Evolutionary conservation across 83 land plant species (phyloP), one percentile per base, ranked within the genome.

Genomic region (Diphasiastrum complanatum): DNA sequence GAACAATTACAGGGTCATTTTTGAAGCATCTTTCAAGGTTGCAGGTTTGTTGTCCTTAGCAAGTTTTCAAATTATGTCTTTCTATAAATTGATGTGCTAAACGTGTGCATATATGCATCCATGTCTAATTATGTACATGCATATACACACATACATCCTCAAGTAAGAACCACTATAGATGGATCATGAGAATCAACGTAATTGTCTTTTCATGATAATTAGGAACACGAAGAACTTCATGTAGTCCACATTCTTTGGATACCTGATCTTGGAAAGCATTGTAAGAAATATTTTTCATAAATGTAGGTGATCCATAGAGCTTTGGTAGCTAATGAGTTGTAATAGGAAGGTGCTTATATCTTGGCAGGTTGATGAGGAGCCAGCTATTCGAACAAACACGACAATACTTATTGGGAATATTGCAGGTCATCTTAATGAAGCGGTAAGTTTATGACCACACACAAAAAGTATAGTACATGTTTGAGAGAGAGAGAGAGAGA

Each of bases 361-460:
- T 49, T 11, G 10, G 26, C 73, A 91, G 99, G 99, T 95, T 51
- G 99, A 95, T 75, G 99, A 95, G 64, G 99, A 95, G 45, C 99
- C 99, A 45, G 97, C 96, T 12, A 95, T 95, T 34, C 71, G 99
- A 62, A 89, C 99, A 32, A 95, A 95, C 60, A 95, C 99, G 2
- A 95, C 99, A 30, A 95, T 95, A 18, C 68, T 95, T 53, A 89
- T 95, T 41, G 99, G 99, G 45, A 95, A 95, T 40, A 89, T 95
- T 60, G 99, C 99, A 6, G 66, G 76, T 63, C 76, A 81, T 67
- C 77, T 95, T 24, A 95, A 89, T 82, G 99, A 95, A 25, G 91
- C 93, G 79, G 99, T 93, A 37, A 77, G 92, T 77, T 47, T 50
- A n/a, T 47, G 33, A 50, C 61, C 20, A 45, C 11, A 0, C 5